Evolutionary conservation across 2,329 filamentous ascomycete species (phyloP).

Genomic region (Ceratocystis alfenasii): DNA sequence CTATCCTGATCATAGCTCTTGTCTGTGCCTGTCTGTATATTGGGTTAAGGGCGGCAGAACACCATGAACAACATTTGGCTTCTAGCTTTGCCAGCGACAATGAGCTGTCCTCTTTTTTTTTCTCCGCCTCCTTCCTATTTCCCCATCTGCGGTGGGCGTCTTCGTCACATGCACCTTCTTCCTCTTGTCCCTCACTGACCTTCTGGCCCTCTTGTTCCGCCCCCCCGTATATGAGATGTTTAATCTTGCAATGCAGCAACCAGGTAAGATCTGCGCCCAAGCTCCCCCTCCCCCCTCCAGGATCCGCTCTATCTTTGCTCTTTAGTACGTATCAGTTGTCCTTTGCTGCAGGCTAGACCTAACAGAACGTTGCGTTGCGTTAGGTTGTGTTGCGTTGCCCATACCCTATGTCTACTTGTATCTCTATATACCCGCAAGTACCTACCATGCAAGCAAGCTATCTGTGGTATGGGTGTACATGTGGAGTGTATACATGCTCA

Average conservation of each 20-base stretch:
- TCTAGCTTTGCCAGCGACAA: too few species aligned
- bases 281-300: neutral
- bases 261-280: neutral
- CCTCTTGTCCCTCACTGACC: neutral
- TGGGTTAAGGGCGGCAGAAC: too few species aligned
- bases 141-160: neutral
- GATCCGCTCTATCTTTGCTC: neutral
- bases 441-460: too few species aligned
- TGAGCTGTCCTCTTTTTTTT: too few species aligned
- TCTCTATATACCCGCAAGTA: too few species aligned
- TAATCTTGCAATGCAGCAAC: conserved; percentile 5
- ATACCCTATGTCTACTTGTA: neutral
- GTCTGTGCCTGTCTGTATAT: too few species aligned
- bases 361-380: neutral
- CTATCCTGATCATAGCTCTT: too few species aligned
- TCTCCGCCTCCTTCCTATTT: too few species aligned
- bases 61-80: too few species aligned
- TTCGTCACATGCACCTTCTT: neutral
- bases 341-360: neutral
- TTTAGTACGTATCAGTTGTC: neutral
- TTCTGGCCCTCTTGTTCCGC: neutral
- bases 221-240: conserved; percentile 4
- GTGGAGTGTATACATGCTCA: neutral
- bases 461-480: too few species aligned
- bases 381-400: neutral